These are phyloP conservation scores for Gnaphalium uliginosum DNA, from an alignment of 129 eudicot genomes.

Conservation along the genomic window DNA sequence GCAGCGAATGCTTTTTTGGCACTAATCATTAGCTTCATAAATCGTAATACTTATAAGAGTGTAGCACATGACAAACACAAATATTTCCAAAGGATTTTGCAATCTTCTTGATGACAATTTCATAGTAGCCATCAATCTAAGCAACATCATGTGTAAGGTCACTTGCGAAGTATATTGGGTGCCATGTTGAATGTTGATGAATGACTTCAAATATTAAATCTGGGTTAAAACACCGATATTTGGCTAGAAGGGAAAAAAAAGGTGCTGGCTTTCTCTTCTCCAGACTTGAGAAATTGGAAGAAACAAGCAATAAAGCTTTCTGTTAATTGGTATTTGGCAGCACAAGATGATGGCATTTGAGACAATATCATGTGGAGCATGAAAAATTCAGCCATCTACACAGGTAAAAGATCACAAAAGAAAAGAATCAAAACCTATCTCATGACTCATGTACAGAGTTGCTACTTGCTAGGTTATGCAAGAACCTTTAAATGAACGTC, in stretches of 20 bases:
- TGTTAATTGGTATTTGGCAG: conserved; percentile 25
- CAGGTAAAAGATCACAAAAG: conserved; percentile 36
- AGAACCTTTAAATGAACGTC: background rate
- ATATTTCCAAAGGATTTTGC: conserved; percentile 4
- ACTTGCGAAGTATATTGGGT: conserved; percentile 7
- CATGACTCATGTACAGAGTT: background rate
- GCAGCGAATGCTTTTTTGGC: conserved; percentile 13
- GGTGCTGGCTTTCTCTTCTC: conserved; percentile 22
- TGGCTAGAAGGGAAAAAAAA: conserved; percentile 15
- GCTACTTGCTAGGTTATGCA: background rate
- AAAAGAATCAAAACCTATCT: conserved; percentile 34
- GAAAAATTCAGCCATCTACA: conserved; percentile 53
- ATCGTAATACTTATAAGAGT: conserved; percentile 2
- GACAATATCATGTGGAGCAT: conserved; percentile 39
- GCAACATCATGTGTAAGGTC: conserved; percentile 18
- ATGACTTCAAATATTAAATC: conserved; percentile 4
- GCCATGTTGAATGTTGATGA: conserved; percentile 4
- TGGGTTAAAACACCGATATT: conserved; percentile 14
- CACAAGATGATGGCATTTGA: conserved; percentile 46
- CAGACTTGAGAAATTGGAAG: conserved; percentile 19
- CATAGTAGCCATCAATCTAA: conserved; percentile 12
- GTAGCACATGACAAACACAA: background rate
- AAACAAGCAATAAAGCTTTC: conserved; percentile 32
- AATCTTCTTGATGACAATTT: conserved; percentile 4
- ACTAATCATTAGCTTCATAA: conserved; percentile 15